phyloP scores from a whole-genome alignment of 768 basidiomycete species.

The Fomitopsis pulvina region DNA sequence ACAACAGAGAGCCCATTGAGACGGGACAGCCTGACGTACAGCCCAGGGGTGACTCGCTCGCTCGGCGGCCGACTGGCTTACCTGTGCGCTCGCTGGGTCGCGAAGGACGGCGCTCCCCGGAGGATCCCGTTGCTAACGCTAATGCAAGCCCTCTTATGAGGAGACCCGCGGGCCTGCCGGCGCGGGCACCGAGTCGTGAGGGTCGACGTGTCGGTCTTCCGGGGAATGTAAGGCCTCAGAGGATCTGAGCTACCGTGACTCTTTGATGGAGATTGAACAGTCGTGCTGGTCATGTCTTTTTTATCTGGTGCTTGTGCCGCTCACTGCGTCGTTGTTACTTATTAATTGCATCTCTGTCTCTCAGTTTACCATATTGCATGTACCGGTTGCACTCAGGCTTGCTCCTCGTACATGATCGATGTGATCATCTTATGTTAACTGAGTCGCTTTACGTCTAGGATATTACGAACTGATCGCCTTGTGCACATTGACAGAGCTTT shows the following conservation, averaged over 20 bases:
- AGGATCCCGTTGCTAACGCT: background rate
- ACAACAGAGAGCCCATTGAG: background rate
- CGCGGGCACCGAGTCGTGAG: background rate
- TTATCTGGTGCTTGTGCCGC: background rate
- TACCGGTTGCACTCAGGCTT: no score
- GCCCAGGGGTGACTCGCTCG: background rate
- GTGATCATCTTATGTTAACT: no score
- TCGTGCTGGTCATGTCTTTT: background rate
- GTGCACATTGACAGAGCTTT: no score
- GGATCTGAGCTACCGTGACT: background rate
- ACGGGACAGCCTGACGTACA: background rate
- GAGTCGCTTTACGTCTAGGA: no score
- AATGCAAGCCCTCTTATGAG: background rate
- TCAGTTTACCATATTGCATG: no score
- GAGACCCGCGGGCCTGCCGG: background rate
- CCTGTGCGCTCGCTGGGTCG: background rate
- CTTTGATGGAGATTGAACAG: background rate
- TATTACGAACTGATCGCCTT: no score
- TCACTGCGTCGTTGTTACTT: no score
- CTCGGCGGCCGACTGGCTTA: background rate
- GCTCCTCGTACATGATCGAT: no score
- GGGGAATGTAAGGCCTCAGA: background rate
- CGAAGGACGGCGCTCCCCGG: background rate
- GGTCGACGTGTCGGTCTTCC: constrained; percentile 1
- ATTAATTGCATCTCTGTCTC: no score